Base-by-base conservation (phyloP, 805 yeast genomes). In the Barnettozyma botsteinii region DNA sequence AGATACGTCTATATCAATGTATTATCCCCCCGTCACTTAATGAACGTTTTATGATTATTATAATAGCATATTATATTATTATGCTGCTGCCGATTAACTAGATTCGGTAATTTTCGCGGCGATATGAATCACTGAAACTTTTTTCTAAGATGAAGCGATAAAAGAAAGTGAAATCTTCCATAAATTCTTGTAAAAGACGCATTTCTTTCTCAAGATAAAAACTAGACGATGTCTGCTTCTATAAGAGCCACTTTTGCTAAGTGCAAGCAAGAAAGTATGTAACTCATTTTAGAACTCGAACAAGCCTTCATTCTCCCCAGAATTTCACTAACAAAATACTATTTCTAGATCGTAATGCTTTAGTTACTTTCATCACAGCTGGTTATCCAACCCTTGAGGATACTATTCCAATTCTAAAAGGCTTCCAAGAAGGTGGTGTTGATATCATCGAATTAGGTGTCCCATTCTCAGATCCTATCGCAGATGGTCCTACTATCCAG, bases 401-500 rank as follows among this genome's bases (percentile, higher is more conserved):
- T 48, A 89, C 98, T 2, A 70, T 93, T 36, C 94, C 95, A 7
- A 76, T 89, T 47, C 60, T 93, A 61, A 75, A 80, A 59, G 91
- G 93, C 18, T 77, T 93, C 67, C 98, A 93, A 67, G 85, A 76
- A 22, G 97, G 96, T 50, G 99, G 99, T 42, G 94, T 85, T 28
- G 98, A 93, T 58, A 75, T 93, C 46, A 86, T 93, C 51, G 99
- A 93, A 66, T 67, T 93, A 34, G 98, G 99, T 47, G 67, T 93
- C 60, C 99, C 99, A 35, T 93, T 93, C 62, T 82, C 96, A 18
- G 99, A 93, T 61, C 98, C 99, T 28, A 88, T 93, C 60, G 99
- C 98, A 25, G 99, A 93, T 62, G 99, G 99, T 35, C 95, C 98
- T 29, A 86, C 95, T 14, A 93, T 93, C 55, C 98, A 93, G 67